Base-by-base conservation (phyloP, 1,284 basidiomycete genomes). In the Schizophyllum amplum region DNA sequence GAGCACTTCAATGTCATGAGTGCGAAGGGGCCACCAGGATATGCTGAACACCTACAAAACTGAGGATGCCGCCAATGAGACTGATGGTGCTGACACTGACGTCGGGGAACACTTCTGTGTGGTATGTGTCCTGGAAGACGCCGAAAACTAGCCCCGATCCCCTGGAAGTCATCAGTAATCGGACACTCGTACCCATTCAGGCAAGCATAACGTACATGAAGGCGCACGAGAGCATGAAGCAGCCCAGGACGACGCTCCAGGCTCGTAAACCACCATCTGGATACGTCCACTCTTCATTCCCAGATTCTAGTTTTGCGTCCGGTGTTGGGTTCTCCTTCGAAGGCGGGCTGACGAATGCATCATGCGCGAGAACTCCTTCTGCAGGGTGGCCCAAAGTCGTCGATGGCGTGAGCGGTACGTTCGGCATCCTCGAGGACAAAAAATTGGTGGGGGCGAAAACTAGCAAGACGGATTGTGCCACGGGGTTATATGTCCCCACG, bases 181-280 rank as follows among this genome's bases (percentile, higher is more conserved):
- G 27, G 17, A 4, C 15, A 42, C 25, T 17, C 11, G 51, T 20
- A n/a, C 6, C 11, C 13, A 46, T 17, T 23, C 23, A 9, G 7
- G 1, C n/a, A n/a, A 21, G 42, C 25, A 26, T 21, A 20, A 52
- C 58, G 20, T 56, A 61, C 63, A 64, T 61, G 61, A 57, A 62
- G 20, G 61, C 60, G 9, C 22, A 55, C 0, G 63, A 33, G 60
- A 62, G 61, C 13, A 59, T 55, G 56, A 61, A 60, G 60, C 63
- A 64, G 1, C 61, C 63, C 6, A 57, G 24, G 21, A 64, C 61
- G 23, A 64, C 63, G 4, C 62, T 55, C 63, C 63, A 64, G 4
- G 60, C 63, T n/a, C 63, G 55, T 2, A 62, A 33, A 1, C 63
- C 63, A 46, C 63, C 63, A 51, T 64, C 63, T 4, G 63, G 63